A percentile compares a stretch with the other conserved stretches of the same genome.
Evolutionary conservation across 805 yeast species (phyloP).

Genomic region (Candida ovalis): DNA sequence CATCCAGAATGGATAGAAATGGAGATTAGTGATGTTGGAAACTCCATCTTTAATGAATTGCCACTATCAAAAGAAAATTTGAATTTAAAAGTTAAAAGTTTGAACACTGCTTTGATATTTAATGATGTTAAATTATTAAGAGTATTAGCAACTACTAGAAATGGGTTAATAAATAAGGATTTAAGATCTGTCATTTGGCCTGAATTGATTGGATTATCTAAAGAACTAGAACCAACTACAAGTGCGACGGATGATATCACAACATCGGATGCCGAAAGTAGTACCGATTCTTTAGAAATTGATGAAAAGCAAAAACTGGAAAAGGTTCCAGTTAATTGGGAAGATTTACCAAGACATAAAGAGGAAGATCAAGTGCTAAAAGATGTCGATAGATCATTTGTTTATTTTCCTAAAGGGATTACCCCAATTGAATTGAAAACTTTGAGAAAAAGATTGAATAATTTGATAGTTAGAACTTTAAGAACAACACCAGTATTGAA

Average conservation of each 20-base stretch:
- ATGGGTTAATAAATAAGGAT: slow-evolving; percentile 43
- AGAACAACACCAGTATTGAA: slow-evolving; percentile 56
- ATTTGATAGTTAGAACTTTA: slow-evolving; percentile 50
- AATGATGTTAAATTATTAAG: slow-evolving; percentile 28
- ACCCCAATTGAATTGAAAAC: slow-evolving; percentile 16
- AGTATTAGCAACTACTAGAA: slow-evolving; percentile 39
- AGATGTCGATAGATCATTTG: slow-evolving; percentile 75
- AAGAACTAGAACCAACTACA: slow-evolving; percentile 5
- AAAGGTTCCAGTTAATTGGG: background rate
- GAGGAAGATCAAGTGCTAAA: slow-evolving; percentile 78
- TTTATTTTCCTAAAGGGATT: slow-evolving; percentile 31
- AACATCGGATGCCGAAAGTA: background rate
- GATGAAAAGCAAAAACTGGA: slow-evolving; percentile 3
- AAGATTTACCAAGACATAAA: slow-evolving; percentile 44
- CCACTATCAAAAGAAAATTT: slow-evolving; percentile 39
- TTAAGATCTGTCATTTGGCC: slow-evolving; percentile 52
- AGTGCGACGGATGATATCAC: background rate
- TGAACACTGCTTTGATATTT: slow-evolving; percentile 34
- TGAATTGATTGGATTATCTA: slow-evolving; percentile 34
- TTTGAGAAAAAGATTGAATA: slow-evolving; percentile 40
- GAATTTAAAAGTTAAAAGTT: slow-evolving; percentile 34
- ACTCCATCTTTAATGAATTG: slow-evolving; percentile 41
- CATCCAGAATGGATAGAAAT: slow-evolving; percentile 48
- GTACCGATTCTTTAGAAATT: background rate
- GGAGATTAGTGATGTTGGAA: slow-evolving; percentile 43